Base-by-base conservation (phyloP, 2,329 filamentous ascomycete genomes). In the Pestalotiopsis sp. region DNA sequence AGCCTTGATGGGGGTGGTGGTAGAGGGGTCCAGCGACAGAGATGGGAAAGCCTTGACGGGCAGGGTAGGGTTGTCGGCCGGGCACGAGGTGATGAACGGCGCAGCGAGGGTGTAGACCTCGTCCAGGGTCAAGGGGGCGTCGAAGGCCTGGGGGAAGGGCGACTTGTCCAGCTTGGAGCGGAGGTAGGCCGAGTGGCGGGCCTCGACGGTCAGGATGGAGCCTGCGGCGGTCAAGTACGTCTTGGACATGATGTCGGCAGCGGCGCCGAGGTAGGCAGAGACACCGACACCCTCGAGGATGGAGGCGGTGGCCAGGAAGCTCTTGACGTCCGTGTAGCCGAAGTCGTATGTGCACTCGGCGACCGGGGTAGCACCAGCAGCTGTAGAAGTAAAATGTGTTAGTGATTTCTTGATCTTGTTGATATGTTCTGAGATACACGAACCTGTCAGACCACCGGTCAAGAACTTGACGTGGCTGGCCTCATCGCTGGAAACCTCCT, bases 91-190 rank as follows among this genome's bases (percentile, higher is more conserved):
- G 77, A 92, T 90, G 79, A 92, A 92, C 67, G 83, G 81, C 0
- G 88, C 83, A 0, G 90, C 90, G n/a, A 92, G 84, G 3, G 89
- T 89, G 82, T 85, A 91, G 62, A 92, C 89, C 73, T 86, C 80
- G 77, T 90, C 85, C 75, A 87, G 83, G 71, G 80, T 78, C 49
- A 92, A 82, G 0, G 89, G 87, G 27, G 85, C 83, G 71, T 91
- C 90, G 71, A 90, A 90, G 7, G 89, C 79, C 72, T 88, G 83
- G 0, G 90, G 81, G 74, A 89, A 90, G 2, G 89, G 87, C 4
- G 78, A 77, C 73, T 88, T 75, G 63, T 81, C 78, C 20, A 85
- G 78, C 11, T 80, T 80, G 38, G 81, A 78, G 66, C 90, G 87
- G 72, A 91, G 81, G 80, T 90, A 91, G 4, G 90, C 82, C 1